Evolutionary conservation across 2,329 filamentous ascomycete genomes (phyloP).

Genomic region (Curvularia lunata): DNA sequence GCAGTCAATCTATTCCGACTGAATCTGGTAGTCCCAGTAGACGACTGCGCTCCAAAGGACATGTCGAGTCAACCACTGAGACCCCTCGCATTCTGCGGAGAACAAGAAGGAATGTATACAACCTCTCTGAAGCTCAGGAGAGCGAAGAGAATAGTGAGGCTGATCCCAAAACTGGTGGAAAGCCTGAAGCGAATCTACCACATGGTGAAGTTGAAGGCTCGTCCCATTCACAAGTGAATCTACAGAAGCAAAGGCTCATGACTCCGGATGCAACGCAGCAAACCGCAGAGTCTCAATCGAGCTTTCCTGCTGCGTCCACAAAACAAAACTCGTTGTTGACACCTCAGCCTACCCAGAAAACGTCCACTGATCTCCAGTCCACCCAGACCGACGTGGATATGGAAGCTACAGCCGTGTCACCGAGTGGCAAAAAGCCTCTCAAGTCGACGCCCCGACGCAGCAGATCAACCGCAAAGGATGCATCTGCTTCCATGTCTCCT

Average conservation of each 20-base stretch:
- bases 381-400: slow-evolving; percentile 29
- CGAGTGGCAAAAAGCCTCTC: slow-evolving; percentile 5
- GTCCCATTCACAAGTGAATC: slow-evolving; percentile 19
- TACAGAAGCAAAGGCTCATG: slow-evolving; percentile 26
- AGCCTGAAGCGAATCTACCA: slow-evolving; percentile 6
- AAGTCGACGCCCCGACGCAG: slow-evolving; percentile 23
- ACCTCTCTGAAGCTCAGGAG: slow-evolving; percentile 8
- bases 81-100: slow-evolving; percentile 26
- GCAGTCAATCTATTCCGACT: slow-evolving; percentile 12
- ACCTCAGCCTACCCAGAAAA: slow-evolving; percentile 48
- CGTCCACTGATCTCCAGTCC: slow-evolving; percentile 26
- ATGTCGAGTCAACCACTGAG: slow-evolving; percentile 4
- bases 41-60: slow-evolving; percentile 12
- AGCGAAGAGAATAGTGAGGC: slow-evolving; percentile 8
- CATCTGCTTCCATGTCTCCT: slow-evolving; percentile 17
- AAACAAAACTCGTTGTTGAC: slow-evolving; percentile 42
- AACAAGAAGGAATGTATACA: slow-evolving; percentile 20
- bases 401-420: slow-evolving; percentile 1
- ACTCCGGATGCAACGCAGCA: slow-evolving; percentile 42
- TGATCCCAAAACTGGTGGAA: slow-evolving; percentile 5
- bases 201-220: slow-evolving; percentile 17
- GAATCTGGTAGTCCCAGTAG: slow-evolving; percentile 15
- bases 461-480: slow-evolving; percentile 11
- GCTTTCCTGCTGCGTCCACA: slow-evolving; percentile 11
- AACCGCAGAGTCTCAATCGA: slow-evolving; percentile 31